Conservation (phyloP, 2,329 filamentous ascomycete genomes). For the Fusarium continuum region DNA sequence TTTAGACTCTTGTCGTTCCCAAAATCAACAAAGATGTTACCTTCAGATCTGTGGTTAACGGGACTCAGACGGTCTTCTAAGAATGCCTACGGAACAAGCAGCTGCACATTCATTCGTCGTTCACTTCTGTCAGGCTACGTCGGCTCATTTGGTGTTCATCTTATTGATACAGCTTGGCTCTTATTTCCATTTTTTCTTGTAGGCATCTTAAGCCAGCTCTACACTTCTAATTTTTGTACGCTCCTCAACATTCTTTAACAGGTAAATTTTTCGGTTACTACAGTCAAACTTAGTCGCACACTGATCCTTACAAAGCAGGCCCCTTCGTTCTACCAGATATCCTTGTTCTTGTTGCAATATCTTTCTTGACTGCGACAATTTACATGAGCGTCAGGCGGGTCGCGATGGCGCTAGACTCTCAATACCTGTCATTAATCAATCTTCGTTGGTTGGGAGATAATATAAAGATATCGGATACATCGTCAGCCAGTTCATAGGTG, state of each 20-base stretch:
- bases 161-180: constrained; percentile 14
- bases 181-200: constrained; percentile 15
- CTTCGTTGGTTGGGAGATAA: constrained; percentile 4
- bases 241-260: not conserved
- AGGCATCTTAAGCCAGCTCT: not conserved
- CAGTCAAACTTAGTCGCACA: not conserved
- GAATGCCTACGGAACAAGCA: constrained; percentile 9
- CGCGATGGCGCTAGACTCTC: not conserved
- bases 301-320: not conserved
- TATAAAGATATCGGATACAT: constrained; percentile 11
- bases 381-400: constrained; percentile 20
- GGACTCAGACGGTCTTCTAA: constrained; percentile 15
- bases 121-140: not conserved
- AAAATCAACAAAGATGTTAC: constrained; percentile 9
- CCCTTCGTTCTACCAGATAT: constrained; percentile 11
- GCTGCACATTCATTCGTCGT: not conserved
- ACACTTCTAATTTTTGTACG: accelerated
- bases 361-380: constrained; percentile 22
- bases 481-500: constrained; percentile 9
- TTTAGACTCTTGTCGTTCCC: not conserved
- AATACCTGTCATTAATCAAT: constrained; percentile 2
- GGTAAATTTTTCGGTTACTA: constrained; percentile 12
- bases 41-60: constrained; percentile 2
- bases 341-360: constrained; percentile 8
- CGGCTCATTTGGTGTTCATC: not conserved